Evolutionary conservation across 768 basidiomycete genomes (phyloP), one percentile per base, ranked within the genome.

Genomic region (Artomyces pyxidatus): DNA sequence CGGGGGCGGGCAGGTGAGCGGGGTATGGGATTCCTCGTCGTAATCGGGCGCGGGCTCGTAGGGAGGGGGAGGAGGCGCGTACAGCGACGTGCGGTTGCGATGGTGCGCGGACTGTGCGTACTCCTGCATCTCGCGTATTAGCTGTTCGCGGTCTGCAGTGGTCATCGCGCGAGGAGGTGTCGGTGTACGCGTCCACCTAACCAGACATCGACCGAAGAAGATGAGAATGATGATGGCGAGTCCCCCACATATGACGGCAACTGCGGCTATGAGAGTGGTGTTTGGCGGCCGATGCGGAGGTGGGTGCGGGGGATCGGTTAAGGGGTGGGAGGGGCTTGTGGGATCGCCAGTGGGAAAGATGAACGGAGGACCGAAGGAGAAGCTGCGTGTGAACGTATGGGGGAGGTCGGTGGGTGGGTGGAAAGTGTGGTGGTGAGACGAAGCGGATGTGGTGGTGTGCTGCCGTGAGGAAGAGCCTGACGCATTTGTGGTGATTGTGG

Each of bases 41-140:
- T 80, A 80, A 3, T 74, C 70, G 11, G 79, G 77, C 17, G 69
- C 70, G n/a, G 69, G 70, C 42, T 73, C 59, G 58, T 80, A 80
- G 1, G 75, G 75, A 37, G 78, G 78, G 2, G 75, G 73, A 17
- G 77, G 75, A 14, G 72, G 74, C 9, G 57, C 56, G n/a, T 44
- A 43, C 17, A 59, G 57, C 26, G 56, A 48, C 16, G n/a, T 49
- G 7, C 50, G 45, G 42, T 54, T 48, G 12, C 49, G 52, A 39
- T 45, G 56, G 21, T 57, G 17, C 19, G 70, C 70, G 35, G 68
- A 68, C 21, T 68, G 66, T 49, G 71, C 68, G 41, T 73, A 58
- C 56, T 76, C 73, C 44, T 68, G 73, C 59, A 80, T 67, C 61
- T 80, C 80, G 30, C 66, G 63, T 45, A 79, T 71, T 7, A 81